Evolutionary conservation across 2,329 filamentous ascomycete genomes (phyloP).

Genomic region (Fusarium burgessii): DNA sequence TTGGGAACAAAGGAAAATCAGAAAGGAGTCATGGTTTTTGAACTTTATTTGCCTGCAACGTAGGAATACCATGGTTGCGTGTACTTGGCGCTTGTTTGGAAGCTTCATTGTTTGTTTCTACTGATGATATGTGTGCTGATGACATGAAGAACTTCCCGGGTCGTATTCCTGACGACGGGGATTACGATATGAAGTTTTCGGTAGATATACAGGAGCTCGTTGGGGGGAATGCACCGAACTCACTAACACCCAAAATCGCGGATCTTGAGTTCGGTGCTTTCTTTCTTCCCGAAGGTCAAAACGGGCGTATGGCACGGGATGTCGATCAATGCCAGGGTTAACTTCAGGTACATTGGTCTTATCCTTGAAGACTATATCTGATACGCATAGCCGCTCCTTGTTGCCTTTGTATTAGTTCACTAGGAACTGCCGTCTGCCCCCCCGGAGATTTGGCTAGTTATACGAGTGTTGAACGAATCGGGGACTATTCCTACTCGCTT

Average conservation of each 20-base stretch:
- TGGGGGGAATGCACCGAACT: too few relatives aligned
- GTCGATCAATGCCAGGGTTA: not conserved
- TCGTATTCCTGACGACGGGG: not conserved
- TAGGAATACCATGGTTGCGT: constrained; percentile 33
- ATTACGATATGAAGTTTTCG: not conserved
- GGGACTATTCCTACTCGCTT: not conserved
- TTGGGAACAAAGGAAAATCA: constrained; percentile 27
- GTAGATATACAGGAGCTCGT: not conserved
- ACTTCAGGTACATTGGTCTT: not conserved
- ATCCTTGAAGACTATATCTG: not conserved
- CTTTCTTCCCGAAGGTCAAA: too few relatives aligned
- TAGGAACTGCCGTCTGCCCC: not conserved
- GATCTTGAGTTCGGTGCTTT: too few relatives aligned
- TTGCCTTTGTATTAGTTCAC: not conserved
- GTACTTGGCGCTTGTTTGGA: not conserved
- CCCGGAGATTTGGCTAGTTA: not conserved
- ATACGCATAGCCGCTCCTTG: not conserved
- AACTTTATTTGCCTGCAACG: constrained; percentile 12
- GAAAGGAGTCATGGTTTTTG: constrained; percentile 26
- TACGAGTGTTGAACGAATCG: not conserved
- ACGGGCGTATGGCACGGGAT: not conserved
- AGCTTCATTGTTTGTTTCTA: not conserved
- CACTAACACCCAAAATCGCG: too few relatives aligned
- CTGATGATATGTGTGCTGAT: not conserved
- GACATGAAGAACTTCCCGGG: not conserved